phyloP scores from a whole-genome alignment of 352 stramenopile genomes.

The Phytophthora sojae region DNA sequence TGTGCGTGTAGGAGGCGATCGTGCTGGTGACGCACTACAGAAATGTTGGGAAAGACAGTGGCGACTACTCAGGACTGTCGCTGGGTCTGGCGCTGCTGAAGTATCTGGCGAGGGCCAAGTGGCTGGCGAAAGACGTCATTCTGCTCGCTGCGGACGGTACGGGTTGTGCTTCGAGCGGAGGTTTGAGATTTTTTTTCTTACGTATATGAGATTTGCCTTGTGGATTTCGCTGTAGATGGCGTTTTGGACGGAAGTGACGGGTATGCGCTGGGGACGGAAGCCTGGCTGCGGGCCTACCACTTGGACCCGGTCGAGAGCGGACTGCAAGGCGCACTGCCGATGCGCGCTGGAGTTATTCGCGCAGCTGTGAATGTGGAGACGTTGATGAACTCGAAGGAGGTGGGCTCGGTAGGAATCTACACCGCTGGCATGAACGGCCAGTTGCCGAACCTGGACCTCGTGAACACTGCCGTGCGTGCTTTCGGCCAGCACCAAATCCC shows the following conservation, averaged over 20 bases:
- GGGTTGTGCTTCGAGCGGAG: too few relatives aligned
- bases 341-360: slow-evolving; percentile 82
- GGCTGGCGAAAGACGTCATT: slow-evolving; percentile 88
- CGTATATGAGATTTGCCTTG: background rate
- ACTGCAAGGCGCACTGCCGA: slow-evolving; percentile 44
- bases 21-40: slow-evolving; percentile 77
- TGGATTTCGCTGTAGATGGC: slow-evolving; percentile 52
- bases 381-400: slow-evolving; percentile 28
- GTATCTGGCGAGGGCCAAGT: slow-evolving; percentile 67
- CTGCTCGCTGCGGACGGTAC: slow-evolving; percentile 78
- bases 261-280: slow-evolving; percentile 67
- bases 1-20: slow-evolving; percentile 53
- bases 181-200: too few relatives aligned
- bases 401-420: slow-evolving; percentile 63
- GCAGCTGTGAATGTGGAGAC: slow-evolving; percentile 82
- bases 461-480: slow-evolving; percentile 78
- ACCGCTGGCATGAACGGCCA: slow-evolving; percentile 83
- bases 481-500: slow-evolving; percentile 56
- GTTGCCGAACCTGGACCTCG: slow-evolving; percentile 87
- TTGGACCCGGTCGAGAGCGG: slow-evolving; percentile 47
- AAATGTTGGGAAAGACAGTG: slow-evolving; percentile 53
- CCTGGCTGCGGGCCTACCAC: slow-evolving; percentile 80
- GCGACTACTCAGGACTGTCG: slow-evolving; percentile 60
- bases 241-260: slow-evolving; percentile 65
- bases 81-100: slow-evolving; percentile 69